These are phyloP conservation scores for Mimosa bimucronata DNA, from an alignment of 306 rosid species.

Conservation along the genomic window DNA sequence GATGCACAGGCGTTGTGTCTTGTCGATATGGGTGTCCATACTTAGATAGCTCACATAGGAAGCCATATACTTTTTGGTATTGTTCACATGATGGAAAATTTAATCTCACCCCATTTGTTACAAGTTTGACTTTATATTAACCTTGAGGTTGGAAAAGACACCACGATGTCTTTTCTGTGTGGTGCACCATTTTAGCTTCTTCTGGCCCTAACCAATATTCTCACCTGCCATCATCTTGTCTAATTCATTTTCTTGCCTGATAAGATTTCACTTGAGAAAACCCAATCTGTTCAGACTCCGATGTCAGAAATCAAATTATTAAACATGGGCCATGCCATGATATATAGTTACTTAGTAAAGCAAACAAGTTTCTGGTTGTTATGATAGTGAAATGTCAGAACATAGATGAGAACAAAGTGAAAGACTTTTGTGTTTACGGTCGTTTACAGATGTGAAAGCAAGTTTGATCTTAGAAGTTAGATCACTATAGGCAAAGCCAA, in stretches of 20 bases:
- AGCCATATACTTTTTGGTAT: conserved; percentile 29
- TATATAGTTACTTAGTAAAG: neutral
- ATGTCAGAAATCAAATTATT: conserved; percentile 11
- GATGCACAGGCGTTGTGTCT: neutral
- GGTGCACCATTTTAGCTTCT: neutral
- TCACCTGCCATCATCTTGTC: conserved; percentile 5
- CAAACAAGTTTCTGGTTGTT: conserved; percentile 20
- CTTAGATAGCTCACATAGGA: neutral
- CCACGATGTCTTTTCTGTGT: conserved; percentile 9
- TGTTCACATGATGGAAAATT: conserved; percentile 26
- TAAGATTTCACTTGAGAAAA: conserved; percentile 19
- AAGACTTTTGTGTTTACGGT: neutral
- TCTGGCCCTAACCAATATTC: neutral
- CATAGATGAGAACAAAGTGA: neutral
- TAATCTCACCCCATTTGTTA: conserved; percentile 14
- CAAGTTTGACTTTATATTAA: conserved; percentile 24
- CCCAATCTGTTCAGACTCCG: neutral
- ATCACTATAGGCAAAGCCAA: neutral
- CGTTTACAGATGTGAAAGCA: neutral
- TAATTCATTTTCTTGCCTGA: conserved; percentile 13
- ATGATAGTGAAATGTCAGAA: conserved; percentile 7
- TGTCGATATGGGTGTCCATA: neutral
- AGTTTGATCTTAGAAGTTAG: neutral
- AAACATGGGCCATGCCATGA: neutral
- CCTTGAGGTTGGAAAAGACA: conserved; percentile 34